Evolutionary conservation across 805 yeast species (phyloP), one percentile per base, ranked within the genome.

Genomic region (Debaryomyces tyrocola): DNA sequence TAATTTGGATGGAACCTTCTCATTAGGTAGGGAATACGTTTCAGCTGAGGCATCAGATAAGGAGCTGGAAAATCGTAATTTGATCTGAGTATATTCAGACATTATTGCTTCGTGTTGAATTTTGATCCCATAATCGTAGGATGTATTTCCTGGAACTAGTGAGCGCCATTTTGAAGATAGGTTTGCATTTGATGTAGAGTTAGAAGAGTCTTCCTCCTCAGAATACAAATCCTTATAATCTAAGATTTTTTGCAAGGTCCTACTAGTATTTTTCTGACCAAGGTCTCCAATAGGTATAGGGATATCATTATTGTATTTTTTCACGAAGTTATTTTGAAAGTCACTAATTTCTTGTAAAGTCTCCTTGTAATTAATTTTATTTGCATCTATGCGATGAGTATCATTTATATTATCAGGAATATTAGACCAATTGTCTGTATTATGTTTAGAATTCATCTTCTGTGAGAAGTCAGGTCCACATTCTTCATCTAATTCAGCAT

Each of bases 81-180:
- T 50, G 10, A 72, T 67, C 11, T 64, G 63, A 5, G 64, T 69
- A 56, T 70, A 72, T 42, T 72, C 72, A 2, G 66, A 58, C 36
- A 56, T 47, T 4, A 72, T 54, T 2, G 66, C 62, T 48, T 72
- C 75, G 50, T 71, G 63, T 45, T 69, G 74, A 20, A 69, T 69
- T 41, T 59, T 64, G 39, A 59, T 56, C 20, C 56, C 51, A 46
- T 64, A 60, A 11, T 55, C 18, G 4, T 9, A 14, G 4, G 18
- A 15, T n/a, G 18, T 8, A 15, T 11, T 33, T 9, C 35, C 35
- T 33, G n/a, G 35, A 7, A 24, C 10, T 24, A 24, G 10, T 24
- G 27, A 9, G 27, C 2, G 27, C 27, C 27, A 24, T 9, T 24
- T 24, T 24, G 27, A 7, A 7, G 10, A 24, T 24, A 24, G 10